Conservation (phyloP, 345 rosid species). For the Salix viminalis region DNA sequence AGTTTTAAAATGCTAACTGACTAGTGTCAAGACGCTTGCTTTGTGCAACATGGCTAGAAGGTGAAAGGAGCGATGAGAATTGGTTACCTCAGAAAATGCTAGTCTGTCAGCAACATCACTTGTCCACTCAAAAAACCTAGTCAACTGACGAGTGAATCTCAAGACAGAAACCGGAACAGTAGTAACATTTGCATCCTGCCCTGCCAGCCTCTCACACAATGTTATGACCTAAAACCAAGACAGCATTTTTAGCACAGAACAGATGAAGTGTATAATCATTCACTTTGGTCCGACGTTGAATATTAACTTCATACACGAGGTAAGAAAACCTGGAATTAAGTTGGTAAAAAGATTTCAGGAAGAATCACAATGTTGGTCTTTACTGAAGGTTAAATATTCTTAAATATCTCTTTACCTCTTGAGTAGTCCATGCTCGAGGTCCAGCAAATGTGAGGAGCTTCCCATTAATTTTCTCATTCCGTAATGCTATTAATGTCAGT, state of each 20-base stretch:
- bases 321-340: not conserved
- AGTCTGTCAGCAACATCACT: constrained; percentile 91
- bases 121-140: constrained; percentile 87
- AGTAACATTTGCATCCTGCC: constrained; percentile 97
- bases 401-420: constrained; percentile 56
- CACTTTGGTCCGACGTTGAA: not conserved
- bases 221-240: constrained; percentile 65
- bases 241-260: not conserved
- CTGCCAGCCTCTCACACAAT: constrained; percentile 90
- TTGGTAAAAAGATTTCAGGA: not conserved
- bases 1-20: not conserved
- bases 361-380: not conserved
- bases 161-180: constrained; percentile 84
- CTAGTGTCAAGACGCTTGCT: not conserved
- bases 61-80: not conserved
- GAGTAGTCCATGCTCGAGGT: constrained; percentile 96
- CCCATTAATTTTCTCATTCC: constrained; percentile 66
- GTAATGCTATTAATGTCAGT: constrained; percentile 73
- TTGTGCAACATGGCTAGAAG: not conserved
- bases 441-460: constrained; percentile 91
- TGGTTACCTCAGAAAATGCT: constrained; percentile 86
- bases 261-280: not conserved
- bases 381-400: not conserved
- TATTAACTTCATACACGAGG: not conserved
- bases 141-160: constrained; percentile 72